These are phyloP conservation scores for Didymella segeticola DNA, from an alignment of 2,329 filamentous ascomycete genomes.

Conservation along the genomic window DNA sequence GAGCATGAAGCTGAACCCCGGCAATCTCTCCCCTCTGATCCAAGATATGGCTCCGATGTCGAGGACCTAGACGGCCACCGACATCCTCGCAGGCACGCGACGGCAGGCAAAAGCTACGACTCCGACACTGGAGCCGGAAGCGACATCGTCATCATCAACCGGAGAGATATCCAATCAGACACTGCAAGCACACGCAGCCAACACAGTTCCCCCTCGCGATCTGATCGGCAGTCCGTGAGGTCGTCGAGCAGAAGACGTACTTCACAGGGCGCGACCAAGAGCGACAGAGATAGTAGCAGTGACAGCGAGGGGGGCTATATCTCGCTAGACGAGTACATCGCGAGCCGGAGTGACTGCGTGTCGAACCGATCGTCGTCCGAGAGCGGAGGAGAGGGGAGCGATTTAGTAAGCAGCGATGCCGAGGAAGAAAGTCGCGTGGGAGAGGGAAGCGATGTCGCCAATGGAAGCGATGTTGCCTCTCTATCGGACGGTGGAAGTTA, in stretches of 20 bases:
- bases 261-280: background rate
- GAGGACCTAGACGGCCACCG: background rate
- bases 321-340: conserved; percentile 10
- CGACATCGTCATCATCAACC: background rate
- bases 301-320: conserved; percentile 12
- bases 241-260: background rate
- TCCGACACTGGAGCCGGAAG: background rate
- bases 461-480: conserved; percentile 7
- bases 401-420: background rate
- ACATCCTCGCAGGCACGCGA: background rate
- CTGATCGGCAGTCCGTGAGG: background rate
- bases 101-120: background rate
- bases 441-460: background rate
- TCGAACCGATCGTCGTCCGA: background rate
- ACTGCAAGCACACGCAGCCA: background rate
- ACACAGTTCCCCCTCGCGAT: background rate
- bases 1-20: background rate
- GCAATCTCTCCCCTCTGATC: no score
- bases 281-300: background rate
- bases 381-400: conserved; percentile 6
- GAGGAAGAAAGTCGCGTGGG: background rate
- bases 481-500: background rate
- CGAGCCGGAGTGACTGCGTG: conserved; percentile 1
- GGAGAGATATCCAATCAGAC: background rate
- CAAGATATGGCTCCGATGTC: background rate